These are phyloP conservation scores for Aspergillus awamori DNA, from an alignment of 2,329 filamentous ascomycete species.

Conservation along the genomic window DNA sequence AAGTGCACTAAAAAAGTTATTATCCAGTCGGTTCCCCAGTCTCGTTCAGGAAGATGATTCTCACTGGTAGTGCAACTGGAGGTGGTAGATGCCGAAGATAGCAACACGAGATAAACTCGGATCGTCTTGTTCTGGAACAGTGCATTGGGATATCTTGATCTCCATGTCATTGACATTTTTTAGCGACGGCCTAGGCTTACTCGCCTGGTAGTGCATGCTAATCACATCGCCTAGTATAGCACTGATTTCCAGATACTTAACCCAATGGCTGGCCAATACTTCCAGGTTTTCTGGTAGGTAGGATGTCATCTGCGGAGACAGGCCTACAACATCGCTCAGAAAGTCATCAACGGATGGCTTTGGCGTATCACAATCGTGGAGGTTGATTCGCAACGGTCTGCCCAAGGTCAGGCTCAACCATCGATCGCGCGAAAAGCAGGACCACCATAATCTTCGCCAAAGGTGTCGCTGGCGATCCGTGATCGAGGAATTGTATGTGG, in stretches of 20 bases:
- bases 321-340: slow-evolving; percentile 21
- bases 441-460: slow-evolving; percentile 49
- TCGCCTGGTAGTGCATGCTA: slow-evolving; percentile 29
- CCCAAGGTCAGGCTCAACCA: slow-evolving; percentile 46
- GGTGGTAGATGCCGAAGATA: slow-evolving; percentile 29
- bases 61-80: slow-evolving; percentile 36
- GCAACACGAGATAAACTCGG: slow-evolving; percentile 14
- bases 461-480: slow-evolving; percentile 28
- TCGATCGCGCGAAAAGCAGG: slow-evolving; percentile 44
- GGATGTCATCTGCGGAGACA: slow-evolving; percentile 12
- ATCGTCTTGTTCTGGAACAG: slow-evolving; percentile 23
- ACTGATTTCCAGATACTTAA: slow-evolving; percentile 32
- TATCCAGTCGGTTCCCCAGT: too few relatives aligned
- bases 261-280: slow-evolving; percentile 29
- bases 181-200: slow-evolving; percentile 20
- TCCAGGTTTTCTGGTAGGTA: too few relatives aligned
- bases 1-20: too few relatives aligned
- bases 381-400: slow-evolving; percentile 44
- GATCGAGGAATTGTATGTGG: slow-evolving; percentile 23
- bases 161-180: slow-evolving; percentile 29
- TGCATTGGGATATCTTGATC: slow-evolving; percentile 20
- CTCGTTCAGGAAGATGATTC: background rate
- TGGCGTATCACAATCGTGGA: slow-evolving; percentile 41
- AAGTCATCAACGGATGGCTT: slow-evolving; percentile 34
- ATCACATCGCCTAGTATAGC: slow-evolving; percentile 29